Conservation (phyloP, 116 monocot genomes). For the Iris pallida region DNA sequence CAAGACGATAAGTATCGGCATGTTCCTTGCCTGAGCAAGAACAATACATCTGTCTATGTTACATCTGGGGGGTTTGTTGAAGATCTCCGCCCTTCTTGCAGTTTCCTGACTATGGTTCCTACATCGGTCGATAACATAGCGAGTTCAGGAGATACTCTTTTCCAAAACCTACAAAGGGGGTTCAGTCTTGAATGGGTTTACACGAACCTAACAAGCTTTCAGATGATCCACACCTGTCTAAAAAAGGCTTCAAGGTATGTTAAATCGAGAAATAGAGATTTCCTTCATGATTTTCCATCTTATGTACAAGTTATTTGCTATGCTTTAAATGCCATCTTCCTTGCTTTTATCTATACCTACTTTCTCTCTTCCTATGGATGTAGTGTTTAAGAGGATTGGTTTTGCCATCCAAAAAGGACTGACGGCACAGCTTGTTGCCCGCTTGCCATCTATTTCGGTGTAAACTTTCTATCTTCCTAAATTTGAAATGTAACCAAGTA, state of each 20-base stretch:
- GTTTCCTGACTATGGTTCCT: slow-evolving; percentile 3
- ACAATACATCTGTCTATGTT: slow-evolving; percentile 4
- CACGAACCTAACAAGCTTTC: background rate
- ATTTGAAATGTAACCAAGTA: too few relatives aligned
- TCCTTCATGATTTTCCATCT: background rate
- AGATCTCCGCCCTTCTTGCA: slow-evolving; percentile 7
- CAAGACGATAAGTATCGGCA: background rate
- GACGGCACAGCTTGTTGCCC: too few relatives aligned
- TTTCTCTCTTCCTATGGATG: background rate
- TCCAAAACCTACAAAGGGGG: background rate
- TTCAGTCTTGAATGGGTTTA: background rate
- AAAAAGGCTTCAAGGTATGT: background rate
- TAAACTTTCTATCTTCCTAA: too few relatives aligned
- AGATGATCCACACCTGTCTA: background rate
- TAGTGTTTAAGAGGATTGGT: too few relatives aligned
- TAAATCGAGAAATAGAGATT: too few relatives aligned
- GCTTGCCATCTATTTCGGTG: too few relatives aligned
- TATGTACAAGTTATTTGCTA: background rate
- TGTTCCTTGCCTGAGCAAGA: background rate
- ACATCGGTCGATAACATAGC: background rate
- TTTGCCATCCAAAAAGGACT: too few relatives aligned
- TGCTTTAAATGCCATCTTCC: background rate
- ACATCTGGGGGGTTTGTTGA: background rate
- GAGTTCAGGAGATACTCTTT: background rate
- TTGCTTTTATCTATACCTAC: background rate